Evolutionary conservation across 306 rosid genomes (phyloP), one percentile per base, ranked within the genome.

Genomic region (Oxytropis ochrocephala): DNA sequence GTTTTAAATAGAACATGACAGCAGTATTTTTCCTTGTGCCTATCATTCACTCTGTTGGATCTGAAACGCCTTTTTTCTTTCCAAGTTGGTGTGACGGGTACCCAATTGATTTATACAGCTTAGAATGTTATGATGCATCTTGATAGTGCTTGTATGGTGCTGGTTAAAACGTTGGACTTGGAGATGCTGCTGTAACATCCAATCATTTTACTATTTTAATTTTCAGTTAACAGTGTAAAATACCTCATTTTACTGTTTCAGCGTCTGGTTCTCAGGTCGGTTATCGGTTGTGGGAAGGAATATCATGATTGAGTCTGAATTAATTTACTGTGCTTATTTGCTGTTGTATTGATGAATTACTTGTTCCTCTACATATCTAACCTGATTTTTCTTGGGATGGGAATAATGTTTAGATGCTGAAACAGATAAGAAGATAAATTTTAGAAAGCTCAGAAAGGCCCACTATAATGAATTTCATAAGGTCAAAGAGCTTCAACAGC

Each of bases 401-500:
- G 3, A 55, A 68, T 55, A 0, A 16, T 69, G 27, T 73, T 76
- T 65, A 36, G 91, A 80, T 83, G 80, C 89, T 42, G 87, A 84
- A 69, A 48, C 87, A 73, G 96, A 83, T 30, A 85, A 75, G 79
- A 84, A 78, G 70, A 8, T 9, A 74, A 82, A 80, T 39, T 92
- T 92, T 51, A 87, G 79, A 79, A 90, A 89, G 81, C 96, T 79
- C 52, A 81, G 97, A 64, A 92, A 70, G 78, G 96, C 92, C 75
- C 97, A 92, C 76, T 92, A 92, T 47, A 86, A 92, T 78, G 97
- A 92, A 76, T 92, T 75, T 75, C 90, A 77, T 49, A 92, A 85
- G 84, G 91, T 89, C 33, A 87, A 70, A 84, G 97, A 89, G 83
- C 88, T 79, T 27, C 85, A 80, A 36, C 75, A 75, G 50, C 83